Conservation (phyloP, 164 flowering plant species). For the Tetracentron sinense region DNA sequence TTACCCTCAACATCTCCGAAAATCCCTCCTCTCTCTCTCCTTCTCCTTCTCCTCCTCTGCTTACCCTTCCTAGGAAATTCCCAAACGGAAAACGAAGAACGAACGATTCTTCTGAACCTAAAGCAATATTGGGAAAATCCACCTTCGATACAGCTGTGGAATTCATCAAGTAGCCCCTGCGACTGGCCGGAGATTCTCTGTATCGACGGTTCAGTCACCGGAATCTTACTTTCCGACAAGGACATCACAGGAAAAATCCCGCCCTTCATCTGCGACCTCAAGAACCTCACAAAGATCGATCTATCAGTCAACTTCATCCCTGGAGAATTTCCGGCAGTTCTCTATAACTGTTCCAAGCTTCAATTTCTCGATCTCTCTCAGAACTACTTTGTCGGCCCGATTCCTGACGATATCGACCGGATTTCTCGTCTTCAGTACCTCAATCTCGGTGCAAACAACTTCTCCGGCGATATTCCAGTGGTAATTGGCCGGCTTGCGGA, state of each 20-base stretch:
- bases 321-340: slow-evolving; percentile 44
- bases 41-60: slow-evolving; percentile 20
- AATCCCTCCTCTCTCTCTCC: slow-evolving; percentile 7
- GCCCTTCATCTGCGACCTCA: slow-evolving; percentile 45
- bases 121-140: slow-evolving; percentile 40
- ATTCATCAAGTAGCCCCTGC: slow-evolving; percentile 39
- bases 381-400: slow-evolving; percentile 53
- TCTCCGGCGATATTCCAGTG: slow-evolving; percentile 64
- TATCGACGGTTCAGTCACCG: slow-evolving; percentile 35
- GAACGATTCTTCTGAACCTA: slow-evolving; percentile 36
- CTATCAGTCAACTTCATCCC: slow-evolving; percentile 37
- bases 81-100: slow-evolving; percentile 24
- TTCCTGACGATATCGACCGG: slow-evolving; percentile 52
- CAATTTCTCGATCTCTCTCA: slow-evolving; percentile 44
- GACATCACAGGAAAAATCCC: slow-evolving; percentile 38
- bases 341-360: slow-evolving; percentile 52
- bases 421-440: slow-evolving; percentile 36
- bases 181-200: slow-evolving; percentile 54
- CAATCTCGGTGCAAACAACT: slow-evolving; percentile 53
- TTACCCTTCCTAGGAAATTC: slow-evolving; percentile 35
- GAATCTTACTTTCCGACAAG: slow-evolving; percentile 17
- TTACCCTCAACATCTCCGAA: not conserved
- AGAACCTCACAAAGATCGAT: slow-evolving; percentile 33
- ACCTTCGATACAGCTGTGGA: slow-evolving; percentile 39
- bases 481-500: slow-evolving; percentile 36